A percentile compares a stretch with the other conserved stretches of the same genome.
Conservation (phyloP, 225 moss, liverwort and hornwort species). For the Physcomitrium patens region DNA sequence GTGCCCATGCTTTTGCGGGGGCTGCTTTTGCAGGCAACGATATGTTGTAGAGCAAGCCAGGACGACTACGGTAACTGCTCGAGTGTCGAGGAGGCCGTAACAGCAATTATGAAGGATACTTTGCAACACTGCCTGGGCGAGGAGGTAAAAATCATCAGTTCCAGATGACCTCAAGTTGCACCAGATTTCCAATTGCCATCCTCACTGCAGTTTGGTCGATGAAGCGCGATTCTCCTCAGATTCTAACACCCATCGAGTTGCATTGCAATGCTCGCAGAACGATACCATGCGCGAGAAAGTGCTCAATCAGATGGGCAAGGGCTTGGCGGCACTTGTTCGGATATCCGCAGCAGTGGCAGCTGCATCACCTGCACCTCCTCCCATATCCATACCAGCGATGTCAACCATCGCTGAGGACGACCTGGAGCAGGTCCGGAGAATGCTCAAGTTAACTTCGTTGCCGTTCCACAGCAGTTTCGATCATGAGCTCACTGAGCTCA, state of each 20-base stretch:
- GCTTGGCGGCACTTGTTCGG: slow-evolving; percentile 49
- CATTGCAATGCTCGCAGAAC: slow-evolving; percentile 32
- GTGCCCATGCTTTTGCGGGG: too few relatives aligned
- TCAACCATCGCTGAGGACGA: slow-evolving; percentile 36
- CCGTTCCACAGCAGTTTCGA: slow-evolving; percentile 40
- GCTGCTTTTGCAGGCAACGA: too few relatives aligned
- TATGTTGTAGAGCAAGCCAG: slow-evolving; percentile 24
- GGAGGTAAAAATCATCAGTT: slow-evolving; percentile 31
- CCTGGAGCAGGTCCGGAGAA: slow-evolving; percentile 39
- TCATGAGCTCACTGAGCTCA: slow-evolving; percentile 40
- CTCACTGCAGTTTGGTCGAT: too few relatives aligned
- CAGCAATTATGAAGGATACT: slow-evolving; percentile 43
- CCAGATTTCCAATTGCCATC: not conserved
- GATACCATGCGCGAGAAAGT: slow-evolving; percentile 42
- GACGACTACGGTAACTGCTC: slow-evolving; percentile 41
- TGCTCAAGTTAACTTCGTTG: slow-evolving; percentile 48
- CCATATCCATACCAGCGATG: slow-evolving; percentile 17
- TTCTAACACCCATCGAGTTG: not conserved
- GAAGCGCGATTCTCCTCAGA: too few relatives aligned
- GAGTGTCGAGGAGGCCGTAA: slow-evolving; percentile 45
- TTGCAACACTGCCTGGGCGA: slow-evolving; percentile 48
- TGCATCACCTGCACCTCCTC: slow-evolving; percentile 29
- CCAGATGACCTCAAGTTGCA: not conserved
- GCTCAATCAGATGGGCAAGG: slow-evolving; percentile 45
- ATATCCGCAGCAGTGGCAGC: slow-evolving; percentile 35